Conservation (phyloP, 2,329 filamentous ascomycete genomes). For the Fusarium globosum region DNA sequence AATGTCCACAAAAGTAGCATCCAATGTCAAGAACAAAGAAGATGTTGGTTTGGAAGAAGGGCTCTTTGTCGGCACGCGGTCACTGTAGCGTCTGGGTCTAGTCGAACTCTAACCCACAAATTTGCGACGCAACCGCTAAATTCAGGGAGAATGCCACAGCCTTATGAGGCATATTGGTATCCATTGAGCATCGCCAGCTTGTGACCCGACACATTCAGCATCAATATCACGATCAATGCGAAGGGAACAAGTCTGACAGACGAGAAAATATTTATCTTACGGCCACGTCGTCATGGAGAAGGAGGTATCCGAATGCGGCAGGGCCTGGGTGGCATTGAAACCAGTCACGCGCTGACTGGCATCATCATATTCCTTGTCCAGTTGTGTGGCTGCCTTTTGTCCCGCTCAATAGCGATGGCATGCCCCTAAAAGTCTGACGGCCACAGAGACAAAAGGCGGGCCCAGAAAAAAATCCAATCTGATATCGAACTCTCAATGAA, state of each 20-base stretch:
- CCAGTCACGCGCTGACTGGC: slow-evolving; percentile 42
- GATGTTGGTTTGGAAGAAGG: not conserved
- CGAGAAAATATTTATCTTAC: slow-evolving; percentile 10
- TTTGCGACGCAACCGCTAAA: slow-evolving; percentile 5
- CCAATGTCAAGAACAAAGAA: not conserved
- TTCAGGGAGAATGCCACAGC: slow-evolving; percentile 16
- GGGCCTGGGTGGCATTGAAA: slow-evolving; percentile 39
- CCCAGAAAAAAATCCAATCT: slow-evolving; percentile 48
- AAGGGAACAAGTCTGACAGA: not conserved
- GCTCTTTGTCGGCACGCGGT: not conserved
- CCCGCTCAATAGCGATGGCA: slow-evolving; percentile 23
- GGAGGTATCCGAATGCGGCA: slow-evolving; percentile 33
- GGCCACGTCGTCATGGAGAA: slow-evolving; percentile 39
- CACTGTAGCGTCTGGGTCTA: not conserved
- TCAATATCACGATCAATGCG: not conserved
- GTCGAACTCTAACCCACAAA: not conserved
- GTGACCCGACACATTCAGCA: not conserved
- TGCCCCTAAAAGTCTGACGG: slow-evolving; percentile 38
- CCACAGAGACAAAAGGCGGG: slow-evolving; percentile 31
- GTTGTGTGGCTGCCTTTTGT: slow-evolving; percentile 39
- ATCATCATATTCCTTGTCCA: slow-evolving; percentile 34
- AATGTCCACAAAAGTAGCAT: slow-evolving; percentile 25
- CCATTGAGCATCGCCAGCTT: not conserved
- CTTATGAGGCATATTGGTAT: slow-evolving; percentile 26
- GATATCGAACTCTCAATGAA: slow-evolving; percentile 50